Evolutionary conservation across 179 eudicot species (phyloP), one percentile per base, ranked within the genome.

Genomic region (Silene noctiflora): DNA sequence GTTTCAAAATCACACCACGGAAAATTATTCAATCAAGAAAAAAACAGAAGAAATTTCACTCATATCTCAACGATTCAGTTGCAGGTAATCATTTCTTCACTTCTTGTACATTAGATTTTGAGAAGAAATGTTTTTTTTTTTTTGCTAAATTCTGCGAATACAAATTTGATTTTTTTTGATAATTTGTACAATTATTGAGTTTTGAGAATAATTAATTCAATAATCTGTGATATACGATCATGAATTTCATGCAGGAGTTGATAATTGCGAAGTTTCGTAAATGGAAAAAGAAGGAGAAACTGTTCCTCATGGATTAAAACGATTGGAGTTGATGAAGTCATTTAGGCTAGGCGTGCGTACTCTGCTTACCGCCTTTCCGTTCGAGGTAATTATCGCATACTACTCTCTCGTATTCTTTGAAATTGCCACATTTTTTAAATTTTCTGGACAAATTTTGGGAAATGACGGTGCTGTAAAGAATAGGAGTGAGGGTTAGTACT

Each of bases 361-460:
- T 79, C 76, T 91, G 44, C 89, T 89, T 64, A 88, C 89, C 9
- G 83, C 91, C 17, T 85, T 87, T 71, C 77, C 90, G 35, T 84
- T 72, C 11, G 90, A 91, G 91, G 96, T 90, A 72, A 46, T 14
- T 33, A 0, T n/a, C 22, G 4, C 8, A 6, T 0, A 24, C 1
- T 16, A 16, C 69, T 31, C 42, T 14, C 58, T 51, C 58, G 17
- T 51, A 51, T 51, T 16, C 56, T 48, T 48, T 48, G 56, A 3
- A 48, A 48, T 48, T 48, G 14, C 1, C 0, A 4, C 56, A 48
- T 48, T 48, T 48, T 48, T 48, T 11, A 11, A 2, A 12, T 48
- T 48, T 3, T 11, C 16, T 14, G 0, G 56, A 48, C 4, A 3
- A 8, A 12, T 51, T 51, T 13, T 51, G 58, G 58, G n/a, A 51